Base-by-base conservation (phyloP, 371 early-diverging fungal genomes). In the Capniomyces stellatus region DNA sequence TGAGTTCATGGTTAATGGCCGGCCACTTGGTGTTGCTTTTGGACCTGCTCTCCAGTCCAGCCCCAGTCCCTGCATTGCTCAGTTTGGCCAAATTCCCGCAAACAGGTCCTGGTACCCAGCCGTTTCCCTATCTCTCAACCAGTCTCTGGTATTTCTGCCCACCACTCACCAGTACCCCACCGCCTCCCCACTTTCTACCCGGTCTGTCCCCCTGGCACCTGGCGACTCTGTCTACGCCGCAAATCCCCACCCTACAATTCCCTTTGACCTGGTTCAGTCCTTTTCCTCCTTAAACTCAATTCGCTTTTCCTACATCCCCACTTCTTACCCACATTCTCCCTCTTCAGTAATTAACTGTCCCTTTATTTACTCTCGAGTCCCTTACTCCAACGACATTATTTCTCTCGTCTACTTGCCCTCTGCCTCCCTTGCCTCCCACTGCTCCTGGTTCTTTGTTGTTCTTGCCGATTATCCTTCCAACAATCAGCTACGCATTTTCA, bases 41-140 rank as follows among this genome's bases (percentile, higher is more conserved):
- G 69, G 67, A 12, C 8, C 48, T 13, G 48, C 24, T n/a, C 22
- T 25, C 18, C 25, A 22, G 40, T n/a, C n/a, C n/a, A n/a, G n/a
- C n/a, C n/a, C n/a, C n/a, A 23, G 27, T 35, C 3, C 3, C 35
- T 29, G 43, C 40, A 8, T 25, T n/a, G 53, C 10, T 35, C 15
- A 21, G 40, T 24, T 52, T 41, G 18, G 19, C 24, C 27, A 24
- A 4, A 3, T 67, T n/a, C 46, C 55, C 6, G 57, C 54, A n/a
- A 58, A 60, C 41, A 59, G 68, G 43, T 53, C 54, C 1, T 68
- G 68, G 68, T 69, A 57, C 27, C 68, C 68, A 1, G 68, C 68
- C 1, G 51, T 63, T 23, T 68, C 69, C 47, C 44, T 68, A 2
- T 55, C 68, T 10, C 54, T 49, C 3, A 58, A 61, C 29, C 68